Conservation (phyloP, 1,284 basidiomycete species). For the Pisolithus thermaeus region DNA sequence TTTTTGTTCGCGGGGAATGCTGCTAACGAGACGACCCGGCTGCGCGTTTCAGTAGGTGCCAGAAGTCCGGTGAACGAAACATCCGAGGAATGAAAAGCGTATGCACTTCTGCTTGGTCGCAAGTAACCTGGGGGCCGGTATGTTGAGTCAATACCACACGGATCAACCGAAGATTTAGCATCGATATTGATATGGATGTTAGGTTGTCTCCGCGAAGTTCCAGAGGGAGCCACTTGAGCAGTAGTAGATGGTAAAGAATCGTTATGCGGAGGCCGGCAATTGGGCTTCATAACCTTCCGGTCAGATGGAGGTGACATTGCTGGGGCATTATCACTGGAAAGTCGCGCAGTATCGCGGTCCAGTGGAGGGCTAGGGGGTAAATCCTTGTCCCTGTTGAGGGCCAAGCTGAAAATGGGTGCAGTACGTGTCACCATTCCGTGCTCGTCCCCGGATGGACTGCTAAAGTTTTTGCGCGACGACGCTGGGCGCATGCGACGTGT, state of each 20-base stretch:
- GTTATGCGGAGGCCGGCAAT: not conserved
- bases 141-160: constrained; percentile 18
- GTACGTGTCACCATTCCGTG: constrained; percentile 18
- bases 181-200: constrained; percentile 18
- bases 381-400: constrained; percentile 47
- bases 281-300: not conserved
- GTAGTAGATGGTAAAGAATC: constrained; percentile 11
- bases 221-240: constrained; percentile 12
- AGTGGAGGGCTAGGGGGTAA: constrained; percentile 56
- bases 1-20: constrained; percentile 36
- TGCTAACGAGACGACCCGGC: constrained; percentile 40
- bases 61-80: not conserved
- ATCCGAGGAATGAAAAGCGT: constrained; percentile 11
- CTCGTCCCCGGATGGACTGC: constrained; percentile 24
- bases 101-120: constrained; percentile 24
- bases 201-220: constrained; percentile 12
- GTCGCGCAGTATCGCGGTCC: constrained; percentile 1
- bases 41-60: constrained; percentile 27
- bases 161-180: constrained; percentile 14
- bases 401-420: constrained; percentile 20
- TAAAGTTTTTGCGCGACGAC: constrained; percentile 19
- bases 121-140: constrained; percentile 11
- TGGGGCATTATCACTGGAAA: not conserved
- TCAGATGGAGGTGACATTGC: not conserved
- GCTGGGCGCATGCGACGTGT: constrained; percentile 42